Base-by-base conservation (phyloP, 371 early-diverging fungal genomes). In the Mortierella sp. region DNA sequence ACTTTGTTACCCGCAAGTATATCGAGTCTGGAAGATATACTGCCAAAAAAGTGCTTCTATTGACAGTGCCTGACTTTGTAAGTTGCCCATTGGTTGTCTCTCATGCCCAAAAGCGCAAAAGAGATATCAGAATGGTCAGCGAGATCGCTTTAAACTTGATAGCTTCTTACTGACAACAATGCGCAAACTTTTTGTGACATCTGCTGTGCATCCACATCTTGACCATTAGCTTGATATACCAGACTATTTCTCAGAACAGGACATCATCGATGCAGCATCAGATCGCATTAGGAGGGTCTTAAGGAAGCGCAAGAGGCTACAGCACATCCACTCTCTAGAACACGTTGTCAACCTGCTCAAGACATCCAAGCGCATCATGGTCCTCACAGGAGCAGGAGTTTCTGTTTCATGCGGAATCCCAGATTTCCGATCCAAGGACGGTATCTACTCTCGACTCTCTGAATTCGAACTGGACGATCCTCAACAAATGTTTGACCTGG, bases 371-470 rank as follows among this genome's bases (percentile, higher is more conserved):
- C 95, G 95, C 50, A 96, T 98, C 55, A 92, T 98, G 93, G 96
- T 98, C 31, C 91, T 98, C 73, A 97, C 98, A 0, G 99, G 99
- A 3, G 98, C 98, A 0, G 98, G 98, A 26, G 96, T 94, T 14
- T 98, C 98, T 31, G 99, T 99, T 0, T 95, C 97, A 1, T 96
- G 97, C 76, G 99, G 99, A 28, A 99, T 99, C 50, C 99, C 99
- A 0, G 99, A 99, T 83, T 99, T 99, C 78, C 93, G 99, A 58
- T 99, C 99, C 16, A 94, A 96, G 65, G 95, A 94, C 34, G 99
- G 99, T 26, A 96, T 99, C 50, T 99, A 99, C 76, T 92, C 94
- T 11, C 88, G 95, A n/a, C 81, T 96, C n/a, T 90, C 93, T 70
- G 94, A 95, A 82, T 96, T 91, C 78, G 90, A 94, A 31, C 79